These are phyloP conservation scores for Claviceps pusilla DNA, from an alignment of 2,329 filamentous ascomycete genomes.

Conservation along the genomic window DNA sequence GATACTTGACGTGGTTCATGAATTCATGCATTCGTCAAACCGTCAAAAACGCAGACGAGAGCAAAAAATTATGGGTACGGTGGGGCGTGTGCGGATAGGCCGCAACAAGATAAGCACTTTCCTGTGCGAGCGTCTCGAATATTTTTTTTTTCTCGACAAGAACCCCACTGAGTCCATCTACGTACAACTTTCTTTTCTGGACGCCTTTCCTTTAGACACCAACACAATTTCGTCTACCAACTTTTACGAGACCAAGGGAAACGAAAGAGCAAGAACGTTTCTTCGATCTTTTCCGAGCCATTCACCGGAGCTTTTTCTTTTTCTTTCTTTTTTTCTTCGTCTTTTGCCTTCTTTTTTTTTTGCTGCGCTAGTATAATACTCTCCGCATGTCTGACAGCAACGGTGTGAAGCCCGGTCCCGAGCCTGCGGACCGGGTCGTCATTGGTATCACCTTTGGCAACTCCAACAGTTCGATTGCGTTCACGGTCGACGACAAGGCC, in stretches of 20 bases:
- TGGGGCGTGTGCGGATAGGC: neutral
- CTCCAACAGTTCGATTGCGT: constrained; percentile 94
- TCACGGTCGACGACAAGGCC: constrained; percentile 81
- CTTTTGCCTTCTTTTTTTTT: neutral
- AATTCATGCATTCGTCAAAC: too few species aligned
- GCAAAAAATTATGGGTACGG: neutral
- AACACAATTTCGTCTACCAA: neutral
- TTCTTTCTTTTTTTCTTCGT: neutral
- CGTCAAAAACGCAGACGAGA: neutral
- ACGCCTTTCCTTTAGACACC: neutral
- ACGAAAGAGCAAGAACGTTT: neutral
- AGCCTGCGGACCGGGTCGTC: constrained; percentile 48
- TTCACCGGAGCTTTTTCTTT: neutral
- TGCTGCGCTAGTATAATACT: neutral
- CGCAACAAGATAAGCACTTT: neutral
- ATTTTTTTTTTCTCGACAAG: constrained; percentile 12
- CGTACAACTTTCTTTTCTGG: neutral
- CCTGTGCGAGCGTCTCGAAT: constrained; percentile 5
- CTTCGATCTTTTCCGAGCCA: too few species aligned
- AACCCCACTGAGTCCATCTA: constrained; percentile 3
- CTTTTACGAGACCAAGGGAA: neutral
- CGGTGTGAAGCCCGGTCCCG: constrained; percentile 27
- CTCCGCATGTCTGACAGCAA: constrained; percentile 32
- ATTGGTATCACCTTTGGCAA: constrained; percentile 98
- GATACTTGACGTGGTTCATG: neutral